Base-by-base conservation (phyloP, 495 filamentous ascomycete species). In the Podospora sp. region DNA sequence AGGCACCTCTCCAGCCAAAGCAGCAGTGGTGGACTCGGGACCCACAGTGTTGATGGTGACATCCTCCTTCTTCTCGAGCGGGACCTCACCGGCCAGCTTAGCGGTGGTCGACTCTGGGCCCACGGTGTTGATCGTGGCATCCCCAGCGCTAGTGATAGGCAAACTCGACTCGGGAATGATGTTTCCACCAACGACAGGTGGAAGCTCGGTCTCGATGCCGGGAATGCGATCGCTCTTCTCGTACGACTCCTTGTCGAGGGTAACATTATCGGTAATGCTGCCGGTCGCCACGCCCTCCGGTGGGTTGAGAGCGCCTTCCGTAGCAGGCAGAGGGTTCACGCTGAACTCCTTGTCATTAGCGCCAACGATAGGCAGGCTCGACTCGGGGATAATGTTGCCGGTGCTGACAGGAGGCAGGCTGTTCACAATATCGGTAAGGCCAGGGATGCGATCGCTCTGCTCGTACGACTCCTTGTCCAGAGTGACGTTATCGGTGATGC, bases 91-190 rank as follows among this genome's bases (percentile, higher is more conserved):
- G 22, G 92, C 92, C 35, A 95, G 84, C 25, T 80, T 84, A 55
- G 88, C 87, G 51, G 91, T 94, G 7, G 91, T 92, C 62, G 90
- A 87, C 26, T 76, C 76, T 4, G 91, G 88, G n/a, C 82, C 86
- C 24, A 84, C 87, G 16, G 90, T 92, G 68, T 88, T 89, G 65
- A 92, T 85, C 5, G 20, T 18, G 25, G 40, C 60, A 25, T 82
- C 86, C 26, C 72, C 67, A 55, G 69, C 71, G 60, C 74, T 70
- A 51, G 83, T 84, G 70, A 93, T 90, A 20, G 91, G 91, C 61
- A 96, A 83, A 77, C 91, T 92, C 24, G 92, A 95, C 79, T 97
- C 92, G 11, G 93, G 93, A 69, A 95, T 94, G 80, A 91, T 78
- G 76, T 85, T 89, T 35, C 79, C 82, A 16, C 84, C 81, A 46